Conservation (phyloP, 805 yeast genomes). For the Saturnispora serradocipensis region DNA sequence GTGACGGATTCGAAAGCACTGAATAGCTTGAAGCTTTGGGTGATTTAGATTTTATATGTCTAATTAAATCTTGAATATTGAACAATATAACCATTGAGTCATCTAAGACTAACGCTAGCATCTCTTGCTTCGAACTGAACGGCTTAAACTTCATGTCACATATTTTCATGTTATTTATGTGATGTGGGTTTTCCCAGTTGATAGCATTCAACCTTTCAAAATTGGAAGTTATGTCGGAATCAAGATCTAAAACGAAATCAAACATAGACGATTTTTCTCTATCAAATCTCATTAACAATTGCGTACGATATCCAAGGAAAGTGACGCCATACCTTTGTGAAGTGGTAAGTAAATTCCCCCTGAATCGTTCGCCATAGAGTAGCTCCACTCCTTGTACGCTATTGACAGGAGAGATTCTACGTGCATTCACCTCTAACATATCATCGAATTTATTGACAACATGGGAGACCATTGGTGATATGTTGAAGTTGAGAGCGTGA, state of each 20-base stretch:
- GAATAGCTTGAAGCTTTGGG: background rate
- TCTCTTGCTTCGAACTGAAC: slow-evolving; percentile 23
- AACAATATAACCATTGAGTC: slow-evolving; percentile 43
- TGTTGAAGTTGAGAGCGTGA: background rate
- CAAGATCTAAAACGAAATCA: slow-evolving; percentile 22
- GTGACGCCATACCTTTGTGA: slow-evolving; percentile 12
- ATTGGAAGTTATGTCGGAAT: background rate
- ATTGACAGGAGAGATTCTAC: background rate
- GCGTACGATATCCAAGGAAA: slow-evolving; percentile 3
- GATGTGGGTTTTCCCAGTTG: slow-evolving; percentile 3
- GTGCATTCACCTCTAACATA: background rate
- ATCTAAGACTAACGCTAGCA: slow-evolving; percentile 43
- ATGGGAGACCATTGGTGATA: background rate
- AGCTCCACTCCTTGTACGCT: background rate
- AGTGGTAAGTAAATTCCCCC: slow-evolving; percentile 13
- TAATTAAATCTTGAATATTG: slow-evolving; percentile 23
- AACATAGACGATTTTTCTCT: slow-evolving; percentile 11
- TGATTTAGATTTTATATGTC: background rate
- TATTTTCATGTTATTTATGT: slow-evolving; percentile 1
- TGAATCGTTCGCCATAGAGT: slow-evolving; percentile 16
- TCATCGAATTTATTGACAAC: background rate
- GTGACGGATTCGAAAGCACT: background rate
- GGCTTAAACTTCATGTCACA: background rate
- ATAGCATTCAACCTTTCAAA: slow-evolving; percentile 1
- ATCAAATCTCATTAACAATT: slow-evolving; percentile 8